phyloP scores from a whole-genome alignment of 164 flowering plant genomes.

The Hamamelis virginiana region DNA sequence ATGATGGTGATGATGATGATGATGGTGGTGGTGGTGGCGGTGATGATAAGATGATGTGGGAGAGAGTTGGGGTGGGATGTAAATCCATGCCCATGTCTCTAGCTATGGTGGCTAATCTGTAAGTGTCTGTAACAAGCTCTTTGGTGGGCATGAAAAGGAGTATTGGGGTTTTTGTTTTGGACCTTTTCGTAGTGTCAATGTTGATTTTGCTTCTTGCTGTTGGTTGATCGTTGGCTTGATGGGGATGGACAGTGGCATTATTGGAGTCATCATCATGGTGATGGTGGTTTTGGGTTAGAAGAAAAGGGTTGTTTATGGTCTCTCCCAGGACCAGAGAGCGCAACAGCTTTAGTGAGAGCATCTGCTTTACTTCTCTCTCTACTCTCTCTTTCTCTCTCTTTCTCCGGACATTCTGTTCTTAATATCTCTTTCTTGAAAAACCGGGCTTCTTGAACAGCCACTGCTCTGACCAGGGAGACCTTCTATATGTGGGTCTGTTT shows the following conservation, averaged over 20 bases:
- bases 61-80: constrained; percentile 59
- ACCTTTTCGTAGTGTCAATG: not conserved
- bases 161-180: constrained; percentile 27
- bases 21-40: constrained; percentile 29
- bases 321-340: constrained; percentile 59
- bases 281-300: constrained; percentile 7
- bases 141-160: constrained; percentile 57
- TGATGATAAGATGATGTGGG: constrained; percentile 63
- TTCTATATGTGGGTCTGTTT: no score
- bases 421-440: no score
- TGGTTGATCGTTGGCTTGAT: not conserved
- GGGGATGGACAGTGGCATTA: no score
- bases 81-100: constrained; percentile 69
- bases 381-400: constrained; percentile 4
- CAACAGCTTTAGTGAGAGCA: constrained; percentile 61
- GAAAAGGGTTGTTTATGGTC: constrained; percentile 32
- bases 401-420: not conserved
- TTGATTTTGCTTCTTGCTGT: not conserved
- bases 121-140: constrained; percentile 49
- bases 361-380: constrained; percentile 15
- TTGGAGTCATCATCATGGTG: not conserved
- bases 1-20: constrained; percentile 21
- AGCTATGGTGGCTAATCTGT: constrained; percentile 54
- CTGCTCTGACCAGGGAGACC: no score
- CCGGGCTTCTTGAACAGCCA: no score